Base-by-base conservation (phyloP, 768 basidiomycete genomes). In the Kwoniella shandongensis region DNA sequence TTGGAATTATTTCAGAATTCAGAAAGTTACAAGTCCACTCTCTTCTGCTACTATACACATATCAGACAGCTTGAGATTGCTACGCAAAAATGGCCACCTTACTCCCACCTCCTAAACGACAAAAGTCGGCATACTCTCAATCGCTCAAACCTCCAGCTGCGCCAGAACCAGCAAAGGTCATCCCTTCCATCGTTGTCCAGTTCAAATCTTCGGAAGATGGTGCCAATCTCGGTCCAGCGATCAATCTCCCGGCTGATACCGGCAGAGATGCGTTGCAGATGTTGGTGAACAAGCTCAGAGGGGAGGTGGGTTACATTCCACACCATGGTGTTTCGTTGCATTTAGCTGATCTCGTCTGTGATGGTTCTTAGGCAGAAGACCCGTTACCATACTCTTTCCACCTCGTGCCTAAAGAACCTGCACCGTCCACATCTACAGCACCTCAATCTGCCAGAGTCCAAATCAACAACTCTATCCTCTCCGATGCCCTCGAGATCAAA, bases 351-450 rank as follows among this genome's bases (percentile, higher is more conserved):
- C 15, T 60, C 57, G 47, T 51, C 62, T 23, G 46, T 39, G 15
- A 22, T 44, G 7, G 38, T 55, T 44, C 59, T 47, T 59, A 88
- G 85, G 83, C 85, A 52, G 90, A 91, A 65, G 92, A 96, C 65
- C 90, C 91, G 42, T 85, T 91, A 17, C 92, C 94, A 4, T 98
- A 91, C 72, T 81, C 87, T 32, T 96, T 98, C 78, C 88, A 94
- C 78, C 85, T 97, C 12, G 79, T 72, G 2, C 66, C 74, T 42
- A 60, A 68, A 53, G 35, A 58, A 39, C 35, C 57, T 2, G 45
- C 57, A 12, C 57, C 56, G 5, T 57, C 73, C 17, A 65, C 73
- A 2, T 62, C 66, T 2, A 59, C 68, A 10, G 57, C 66, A 6
- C 64, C 68, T 2, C 78, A 82, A 4, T 87, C 89, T 2, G 86